Base-by-base conservation (phyloP, 2,329 filamentous ascomycete genomes). In the Epichloe sylvatica region DNA sequence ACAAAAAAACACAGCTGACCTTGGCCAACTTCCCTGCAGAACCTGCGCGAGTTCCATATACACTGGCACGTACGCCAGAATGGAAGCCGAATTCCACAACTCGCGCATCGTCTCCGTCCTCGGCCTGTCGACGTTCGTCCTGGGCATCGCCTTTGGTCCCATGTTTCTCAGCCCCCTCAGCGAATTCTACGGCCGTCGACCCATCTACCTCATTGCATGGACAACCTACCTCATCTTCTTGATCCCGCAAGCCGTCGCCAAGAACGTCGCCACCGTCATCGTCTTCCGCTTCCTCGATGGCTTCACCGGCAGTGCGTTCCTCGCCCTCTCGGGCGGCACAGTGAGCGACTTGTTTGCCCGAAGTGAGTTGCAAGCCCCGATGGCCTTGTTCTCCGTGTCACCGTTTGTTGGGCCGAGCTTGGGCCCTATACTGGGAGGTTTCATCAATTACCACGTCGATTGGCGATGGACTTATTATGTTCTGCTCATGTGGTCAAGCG, bases 1-100 rank as follows among this genome's bases (percentile, higher is more conserved):
- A 12, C n/a, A n/a, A n/a, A 12, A 13, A 40, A 21, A 5, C 8
- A 17, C 4, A 12, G 30, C 44, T 46, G 8, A 46, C 35, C 21
- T 12, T 15, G 2, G 12, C 44, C 34, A 23, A 19, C 17, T 12
- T 13, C 6, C 23, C 40, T 4, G 48, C 33, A 89, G 84, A 49
- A 94, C 89, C 8, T 88, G 83, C 62, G 80, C 86, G 1, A 90
- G 84, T 45, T 92, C 88, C n/a, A 80, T 94, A 58, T 95, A 96
- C 66, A 91, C 88, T 0, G 79, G 80, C 12, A 92, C 86, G 0
- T 96, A 95, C 64, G 62, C 60, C 17, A 84, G 92, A 64, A 79
- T 95, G 66, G 79, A 83, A 54, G 68, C 72, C 25, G 85, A 94
- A 52, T 94, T 95, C 58, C 68, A 77, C 55, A 77, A 77, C 57